Conservation (phyloP, 345 rosid species). For the Hirschfeldia incana region DNA sequence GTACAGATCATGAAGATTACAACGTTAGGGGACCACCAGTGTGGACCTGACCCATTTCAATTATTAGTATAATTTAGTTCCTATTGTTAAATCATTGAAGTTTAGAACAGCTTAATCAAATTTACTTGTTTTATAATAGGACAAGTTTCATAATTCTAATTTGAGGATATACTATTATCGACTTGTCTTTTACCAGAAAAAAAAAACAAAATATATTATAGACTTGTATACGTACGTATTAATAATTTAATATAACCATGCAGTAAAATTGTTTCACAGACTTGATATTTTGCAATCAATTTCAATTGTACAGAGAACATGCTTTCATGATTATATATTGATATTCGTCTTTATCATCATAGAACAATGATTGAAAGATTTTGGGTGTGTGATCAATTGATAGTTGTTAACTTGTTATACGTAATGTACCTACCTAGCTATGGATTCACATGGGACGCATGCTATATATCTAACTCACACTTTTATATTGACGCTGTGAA, state of each 20-base stretch:
- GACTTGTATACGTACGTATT: not conserved
- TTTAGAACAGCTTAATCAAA: not conserved
- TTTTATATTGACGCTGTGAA: not conserved
- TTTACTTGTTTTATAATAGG: not conserved
- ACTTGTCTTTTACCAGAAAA: too few species aligned
- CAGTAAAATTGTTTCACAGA: not conserved
- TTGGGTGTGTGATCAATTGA: not conserved
- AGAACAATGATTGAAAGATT: not conserved
- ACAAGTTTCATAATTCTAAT: not conserved
- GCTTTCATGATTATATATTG: not conserved
- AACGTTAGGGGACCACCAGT: not conserved
- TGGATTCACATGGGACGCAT: not conserved
- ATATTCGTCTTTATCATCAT: not conserved
- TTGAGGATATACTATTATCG: not conserved
- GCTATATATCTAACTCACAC: not conserved
- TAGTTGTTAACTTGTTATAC: not conserved
- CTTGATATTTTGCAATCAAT: not conserved
- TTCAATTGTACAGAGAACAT: not conserved
- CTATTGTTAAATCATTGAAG: not conserved
- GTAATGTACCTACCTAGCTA: not conserved
- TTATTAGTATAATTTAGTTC: not conserved
- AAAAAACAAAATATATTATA: not conserved
- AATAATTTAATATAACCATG: not conserved
- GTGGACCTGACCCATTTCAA: not conserved
- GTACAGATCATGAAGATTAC: conserved; percentile 25